Percentiles rank a stretch among this genome's conserved stretches.
phyloP scores from a whole-genome alignment of 75 land plant genomes.

The Chamaecyparis obtusa region DNA sequence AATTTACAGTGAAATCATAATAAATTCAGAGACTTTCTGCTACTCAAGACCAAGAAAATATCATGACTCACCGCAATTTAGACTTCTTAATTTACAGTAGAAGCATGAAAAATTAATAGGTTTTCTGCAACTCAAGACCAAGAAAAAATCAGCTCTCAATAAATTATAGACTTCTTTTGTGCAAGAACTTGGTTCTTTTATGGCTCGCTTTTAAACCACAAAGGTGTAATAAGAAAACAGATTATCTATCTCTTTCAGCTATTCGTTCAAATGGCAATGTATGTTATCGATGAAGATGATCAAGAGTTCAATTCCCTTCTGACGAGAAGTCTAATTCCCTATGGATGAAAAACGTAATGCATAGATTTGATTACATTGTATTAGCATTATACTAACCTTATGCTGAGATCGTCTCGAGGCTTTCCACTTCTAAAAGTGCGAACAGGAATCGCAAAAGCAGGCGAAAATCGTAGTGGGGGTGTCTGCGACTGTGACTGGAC shows the following conservation, averaged over 20 bases:
- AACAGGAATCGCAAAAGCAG: not conserved
- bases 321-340: not conserved
- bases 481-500: not conserved
- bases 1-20: not conserved
- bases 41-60: too few relatives aligned
- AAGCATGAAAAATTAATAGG: too few relatives aligned
- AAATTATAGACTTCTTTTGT: not conserved
- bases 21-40: not conserved
- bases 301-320: not conserved
- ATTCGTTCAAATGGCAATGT: not conserved
- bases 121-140: too few relatives aligned
- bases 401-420: conserved; percentile 11
- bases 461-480: not conserved
- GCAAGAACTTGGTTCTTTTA: not conserved
- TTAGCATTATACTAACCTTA: not conserved
- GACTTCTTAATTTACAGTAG: too few relatives aligned
- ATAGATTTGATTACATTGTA: not conserved
- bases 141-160: too few relatives aligned
- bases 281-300: not conserved
- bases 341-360: too few relatives aligned
- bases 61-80: not conserved
- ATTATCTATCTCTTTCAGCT: not conserved
- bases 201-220: not conserved
- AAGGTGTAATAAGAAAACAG: not conserved
- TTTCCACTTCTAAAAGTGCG: conserved; percentile 4